phyloP scores from a whole-genome alignment of 1,284 basidiomycete species.

The Coriolopsis trogii region DNA sequence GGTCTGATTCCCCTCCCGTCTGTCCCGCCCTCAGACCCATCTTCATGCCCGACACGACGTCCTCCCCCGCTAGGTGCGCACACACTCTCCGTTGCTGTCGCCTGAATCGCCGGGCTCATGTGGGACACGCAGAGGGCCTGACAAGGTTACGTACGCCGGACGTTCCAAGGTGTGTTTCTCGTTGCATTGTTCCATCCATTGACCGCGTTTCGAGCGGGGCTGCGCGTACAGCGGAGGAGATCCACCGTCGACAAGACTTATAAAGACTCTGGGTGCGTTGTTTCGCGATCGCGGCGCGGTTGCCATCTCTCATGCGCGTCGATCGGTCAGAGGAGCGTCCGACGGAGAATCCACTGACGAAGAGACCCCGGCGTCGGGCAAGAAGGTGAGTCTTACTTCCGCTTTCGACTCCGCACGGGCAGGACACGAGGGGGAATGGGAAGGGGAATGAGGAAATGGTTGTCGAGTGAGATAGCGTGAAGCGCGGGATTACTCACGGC shows the following conservation, averaged over 20 bases:
- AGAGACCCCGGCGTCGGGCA: background rate
- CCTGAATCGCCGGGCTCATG: no score
- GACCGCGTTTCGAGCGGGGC: conserved; percentile 12
- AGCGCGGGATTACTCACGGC: background rate
- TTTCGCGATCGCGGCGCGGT: background rate
- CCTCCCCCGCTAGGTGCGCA: conserved; percentile 21
- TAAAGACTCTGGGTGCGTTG: conserved; percentile 15
- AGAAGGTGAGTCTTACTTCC: background rate
- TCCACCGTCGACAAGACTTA: conserved; percentile 12
- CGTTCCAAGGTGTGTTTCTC: conserved; percentile 42
- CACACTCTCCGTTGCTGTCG: background rate
- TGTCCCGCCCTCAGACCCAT: background rate
- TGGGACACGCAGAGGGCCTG: conserved; percentile 11
- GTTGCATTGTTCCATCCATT: background rate
- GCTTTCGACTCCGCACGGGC: background rate
- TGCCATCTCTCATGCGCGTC: background rate
- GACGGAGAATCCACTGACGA: conserved; percentile 1
- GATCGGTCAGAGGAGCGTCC: background rate
- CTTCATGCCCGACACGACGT: conserved; percentile 19
- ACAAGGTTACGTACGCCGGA: conserved; percentile 45
- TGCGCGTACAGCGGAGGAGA: conserved; percentile 16
- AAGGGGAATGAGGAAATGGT: no score
- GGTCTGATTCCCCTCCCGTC: background rate
- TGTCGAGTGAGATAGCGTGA: background rate
- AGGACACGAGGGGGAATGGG: background rate